phyloP scores from a whole-genome alignment of 345 rosid genomes.

The Ceriops decandra region DNA sequence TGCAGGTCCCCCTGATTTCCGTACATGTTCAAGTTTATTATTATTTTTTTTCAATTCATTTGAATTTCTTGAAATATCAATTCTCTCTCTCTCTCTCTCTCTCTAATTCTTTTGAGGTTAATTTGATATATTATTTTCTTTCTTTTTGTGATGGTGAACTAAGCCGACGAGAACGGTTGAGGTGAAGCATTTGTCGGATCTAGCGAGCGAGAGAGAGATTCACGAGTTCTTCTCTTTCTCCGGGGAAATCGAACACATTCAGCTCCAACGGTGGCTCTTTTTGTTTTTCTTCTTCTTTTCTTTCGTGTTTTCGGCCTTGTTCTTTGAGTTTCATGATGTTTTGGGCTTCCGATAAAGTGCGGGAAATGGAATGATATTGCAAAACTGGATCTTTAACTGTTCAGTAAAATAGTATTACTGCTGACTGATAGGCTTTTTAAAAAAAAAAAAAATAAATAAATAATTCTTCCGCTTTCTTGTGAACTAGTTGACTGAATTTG shows the following conservation, averaged over 20 bases:
- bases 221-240: slow-evolving; percentile 98
- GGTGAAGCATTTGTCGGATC: slow-evolving; percentile 86
- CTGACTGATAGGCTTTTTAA: too few species aligned
- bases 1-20: not conserved
- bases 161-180: slow-evolving; percentile 69
- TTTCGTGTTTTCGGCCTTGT: not conserved
- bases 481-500: too few species aligned
- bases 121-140: not conserved
- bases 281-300: not conserved
- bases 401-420: not conserved
- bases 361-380: not conserved
- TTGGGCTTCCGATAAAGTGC: slow-evolving; percentile 25
- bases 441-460: too few species aligned
- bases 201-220: slow-evolving; percentile 94
- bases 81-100: not conserved
- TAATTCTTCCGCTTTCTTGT: too few species aligned
- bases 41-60: too few species aligned
- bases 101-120: not conserved
- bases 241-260: slow-evolving; percentile 73
- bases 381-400: too few species aligned
- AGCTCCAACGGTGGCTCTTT: slow-evolving; percentile 47
- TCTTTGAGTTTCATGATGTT: not conserved
- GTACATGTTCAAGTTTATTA: too few species aligned
- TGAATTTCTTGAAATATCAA: too few species aligned
- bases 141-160: too few species aligned